Conservation (phyloP, 257 asterid species). For the Penstemon newberryi region DNA sequence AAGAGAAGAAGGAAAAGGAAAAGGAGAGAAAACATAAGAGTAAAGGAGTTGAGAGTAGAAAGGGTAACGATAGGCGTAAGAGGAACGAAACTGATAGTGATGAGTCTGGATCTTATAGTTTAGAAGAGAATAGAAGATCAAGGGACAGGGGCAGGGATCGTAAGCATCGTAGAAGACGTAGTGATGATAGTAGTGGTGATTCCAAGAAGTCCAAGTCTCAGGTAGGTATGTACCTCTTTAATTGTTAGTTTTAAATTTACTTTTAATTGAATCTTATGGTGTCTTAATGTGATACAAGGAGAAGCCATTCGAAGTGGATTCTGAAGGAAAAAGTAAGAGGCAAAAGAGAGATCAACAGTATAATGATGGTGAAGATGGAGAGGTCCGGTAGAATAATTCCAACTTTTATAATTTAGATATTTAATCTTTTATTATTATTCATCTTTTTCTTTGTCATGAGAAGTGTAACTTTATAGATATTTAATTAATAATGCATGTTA, state of each 20-base stretch:
- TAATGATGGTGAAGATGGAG: conserved; percentile 31
- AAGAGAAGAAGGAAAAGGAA: conserved; percentile 61
- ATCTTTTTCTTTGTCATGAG: no score
- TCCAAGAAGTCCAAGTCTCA: conserved; percentile 50
- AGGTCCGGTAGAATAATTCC: conserved; percentile 35
- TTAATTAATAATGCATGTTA: no score
- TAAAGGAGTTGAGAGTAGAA: conserved; percentile 46
- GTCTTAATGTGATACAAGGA: conserved; percentile 38
- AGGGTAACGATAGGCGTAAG: conserved; percentile 51
- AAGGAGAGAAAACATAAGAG: conserved; percentile 56
- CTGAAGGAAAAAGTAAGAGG: conserved; percentile 57
- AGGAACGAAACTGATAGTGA: conserved; percentile 57
- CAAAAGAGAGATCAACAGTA: conserved; percentile 41
- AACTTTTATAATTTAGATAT: not conserved
- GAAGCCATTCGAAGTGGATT: conserved; percentile 43
- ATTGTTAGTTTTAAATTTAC: conserved; percentile 9
- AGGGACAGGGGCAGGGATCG: conserved; percentile 55
- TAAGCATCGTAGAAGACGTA: conserved; percentile 48
- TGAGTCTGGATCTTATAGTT: conserved; percentile 42
- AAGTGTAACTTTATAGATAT: no score
- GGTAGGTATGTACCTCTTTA: conserved; percentile 33
- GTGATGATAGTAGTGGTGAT: conserved; percentile 44
- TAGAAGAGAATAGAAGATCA: conserved; percentile 56
- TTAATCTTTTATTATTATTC: no score
- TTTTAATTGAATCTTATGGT: not conserved